Conservation (phyloP, 305 asterid genomes). For the Andrographis paniculata region DNA sequence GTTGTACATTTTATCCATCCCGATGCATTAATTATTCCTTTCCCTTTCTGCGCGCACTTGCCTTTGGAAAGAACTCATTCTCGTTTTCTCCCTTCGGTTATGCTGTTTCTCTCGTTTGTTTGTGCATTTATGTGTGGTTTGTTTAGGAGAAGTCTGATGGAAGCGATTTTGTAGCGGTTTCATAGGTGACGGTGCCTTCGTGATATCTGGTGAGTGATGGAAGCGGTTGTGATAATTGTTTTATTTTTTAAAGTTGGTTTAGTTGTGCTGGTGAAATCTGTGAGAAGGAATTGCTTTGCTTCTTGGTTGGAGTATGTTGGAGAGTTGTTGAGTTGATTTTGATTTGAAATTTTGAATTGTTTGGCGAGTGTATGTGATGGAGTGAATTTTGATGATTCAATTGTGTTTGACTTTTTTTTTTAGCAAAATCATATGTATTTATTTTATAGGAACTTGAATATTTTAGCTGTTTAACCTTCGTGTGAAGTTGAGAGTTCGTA, state of each 20-base stretch:
- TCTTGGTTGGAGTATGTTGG: too few species aligned
- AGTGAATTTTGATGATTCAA: too few species aligned
- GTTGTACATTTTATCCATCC: slow-evolving; percentile 26
- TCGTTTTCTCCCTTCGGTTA: slow-evolving; percentile 10
- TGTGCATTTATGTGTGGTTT: slow-evolving; percentile 10
- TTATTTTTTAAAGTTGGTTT: slow-evolving; percentile 13
- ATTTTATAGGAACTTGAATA: too few species aligned
- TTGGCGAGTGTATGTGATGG: too few species aligned
- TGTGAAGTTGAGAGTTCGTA: too few species aligned
- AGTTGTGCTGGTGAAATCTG: slow-evolving; percentile 3
- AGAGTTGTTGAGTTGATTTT: too few species aligned
- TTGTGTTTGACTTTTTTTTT: too few species aligned
- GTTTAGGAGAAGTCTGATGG: slow-evolving; percentile 9
- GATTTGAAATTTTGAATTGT: too few species aligned
- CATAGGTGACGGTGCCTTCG: slow-evolving; percentile 23
- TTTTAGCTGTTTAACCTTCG: too few species aligned
- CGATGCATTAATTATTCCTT: slow-evolving; percentile 27
- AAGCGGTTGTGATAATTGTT: slow-evolving; percentile 2
- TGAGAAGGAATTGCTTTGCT: too few species aligned
- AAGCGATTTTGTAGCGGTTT: slow-evolving; percentile 11
- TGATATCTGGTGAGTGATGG: slow-evolving; percentile 34
- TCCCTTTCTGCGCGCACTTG: slow-evolving; percentile 9
- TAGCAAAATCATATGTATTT: too few species aligned
- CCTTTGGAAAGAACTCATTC: slow-evolving; percentile 12
- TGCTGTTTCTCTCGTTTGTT: too few species aligned